Evolutionary conservation across 1,284 basidiomycete genomes (phyloP), one percentile per base, ranked within the genome.

Genomic region (Cutaneotrichosporon spelunceum): DNA sequence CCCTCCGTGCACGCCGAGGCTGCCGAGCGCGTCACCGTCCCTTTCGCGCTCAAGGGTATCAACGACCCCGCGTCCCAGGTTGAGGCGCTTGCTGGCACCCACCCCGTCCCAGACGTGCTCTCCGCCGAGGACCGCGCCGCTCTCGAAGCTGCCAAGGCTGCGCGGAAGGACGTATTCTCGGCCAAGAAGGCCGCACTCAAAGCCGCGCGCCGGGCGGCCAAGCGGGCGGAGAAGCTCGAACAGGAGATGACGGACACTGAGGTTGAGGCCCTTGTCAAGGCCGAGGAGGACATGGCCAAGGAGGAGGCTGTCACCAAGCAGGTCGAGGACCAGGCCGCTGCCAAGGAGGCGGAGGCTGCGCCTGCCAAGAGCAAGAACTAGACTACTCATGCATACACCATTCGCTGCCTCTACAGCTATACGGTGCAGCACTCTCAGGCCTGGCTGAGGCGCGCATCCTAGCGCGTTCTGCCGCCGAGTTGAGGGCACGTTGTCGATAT

Each of bases 231-330:
- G 23, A 64, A 62, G 33, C 64, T 65, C 10, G 62, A 39, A 62
- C 68, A 69, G 47, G 73, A 76, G 67, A 66, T 76, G 16, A 27
- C 19, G 34, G 73, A 75, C 62, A 60, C 66, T 23, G 70, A 73
- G 26, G 64, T 67, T 16, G 58, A 71, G 19, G 48, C 48, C 21
- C 29, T 56, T 13, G 11, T 56, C 42, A 23, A 56, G 42, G 39
- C 21, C 5, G 39, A 44, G 24, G 55, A 54, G 39, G 39, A 42
- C 39, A n/a, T 42, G 53, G 64, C 72, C 3, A 54, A 57, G 26
- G 61, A 67, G 50, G 66, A 64, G 55, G 70, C 67, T 4, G 62
- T 64, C 39, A 42, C 39, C 19, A 19, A 42, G 39, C 16, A 42
- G 39, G 9, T 42, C 39, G 39, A 42, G 39, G 39, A 19, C 39